Conservation (phyloP, 306 rosid species). For the Vigna reflexopilosa region DNA sequence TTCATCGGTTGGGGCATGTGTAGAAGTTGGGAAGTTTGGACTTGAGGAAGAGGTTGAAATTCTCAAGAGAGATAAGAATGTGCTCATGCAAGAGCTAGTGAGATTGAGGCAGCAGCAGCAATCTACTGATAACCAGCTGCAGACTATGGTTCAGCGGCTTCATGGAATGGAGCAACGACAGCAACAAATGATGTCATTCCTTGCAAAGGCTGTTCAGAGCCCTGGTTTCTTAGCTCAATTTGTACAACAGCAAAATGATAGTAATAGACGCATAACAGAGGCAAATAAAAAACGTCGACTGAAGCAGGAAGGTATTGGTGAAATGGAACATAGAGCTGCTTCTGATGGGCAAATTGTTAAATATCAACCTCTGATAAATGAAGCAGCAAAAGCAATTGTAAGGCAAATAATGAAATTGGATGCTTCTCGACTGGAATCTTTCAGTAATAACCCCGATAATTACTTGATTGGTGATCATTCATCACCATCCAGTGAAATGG, state of each 20-base stretch:
- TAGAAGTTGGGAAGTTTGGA: constrained; percentile 96
- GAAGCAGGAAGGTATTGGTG: constrained; percentile 66
- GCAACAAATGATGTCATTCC: constrained; percentile 96
- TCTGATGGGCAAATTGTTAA: constrained; percentile 87
- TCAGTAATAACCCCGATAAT: constrained; percentile 52
- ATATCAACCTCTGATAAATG: constrained; percentile 77
- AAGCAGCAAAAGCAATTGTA: constrained; percentile 74
- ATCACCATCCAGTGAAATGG: constrained; percentile 55
- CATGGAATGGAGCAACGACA: constrained; percentile 97
- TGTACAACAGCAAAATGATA: constrained; percentile 83
- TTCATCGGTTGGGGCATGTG: constrained; percentile 76
- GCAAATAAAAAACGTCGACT: constrained; percentile 82
- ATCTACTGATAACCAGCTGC: constrained; percentile 85
- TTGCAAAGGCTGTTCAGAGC: constrained; percentile 92
- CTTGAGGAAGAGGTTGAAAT: constrained; percentile 91
- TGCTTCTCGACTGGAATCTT: constrained; percentile 58
- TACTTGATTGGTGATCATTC: constrained; percentile 61
- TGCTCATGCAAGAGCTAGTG: constrained; percentile 95
- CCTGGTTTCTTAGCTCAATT: constrained; percentile 93
- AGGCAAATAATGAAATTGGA: constrained; percentile 70
- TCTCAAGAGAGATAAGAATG: constrained; percentile 93
- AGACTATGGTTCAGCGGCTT: constrained; percentile 80
- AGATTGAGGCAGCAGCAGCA: constrained; percentile 95
- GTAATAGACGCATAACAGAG: constrained; percentile 71
- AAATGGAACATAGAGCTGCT: constrained; percentile 50